Base-by-base conservation (phyloP, 257 asterid genomes). In the Echium plantagineum region DNA sequence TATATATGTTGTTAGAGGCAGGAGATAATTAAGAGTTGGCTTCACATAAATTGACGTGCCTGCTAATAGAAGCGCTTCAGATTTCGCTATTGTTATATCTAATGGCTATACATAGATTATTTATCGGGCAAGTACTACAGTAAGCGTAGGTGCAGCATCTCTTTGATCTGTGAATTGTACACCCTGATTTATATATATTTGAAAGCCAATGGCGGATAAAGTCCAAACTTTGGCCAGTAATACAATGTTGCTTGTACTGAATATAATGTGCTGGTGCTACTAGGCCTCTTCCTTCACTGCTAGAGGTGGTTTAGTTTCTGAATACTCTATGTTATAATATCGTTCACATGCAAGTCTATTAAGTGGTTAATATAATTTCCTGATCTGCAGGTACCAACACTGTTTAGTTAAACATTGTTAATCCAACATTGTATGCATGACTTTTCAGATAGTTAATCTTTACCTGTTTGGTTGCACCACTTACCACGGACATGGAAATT, bases 271-370 rank as follows among this genome's bases (percentile, higher is more conserved):
- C 49, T 10, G 49, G 49, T 13, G 17, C 17, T 42, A 20, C 38
- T 42, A 7, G 52, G 46, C 46, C 46, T 32, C 42, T 32, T 7
- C 42, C 42, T 32, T 32, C 7, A 4, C 42, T 32, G 42, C 42
- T 3, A 32, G 46, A 35, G 55, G 57, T 26, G 67, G 66, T 66
- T 65, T 60, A 31, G 51, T 31, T 62, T 62, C 61, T 49, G 31
- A 63, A 12, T 19, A 63, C 28, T 66, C 56, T 31, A 61, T 57
- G 52, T 38, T 42, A 3, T 42, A 42, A 42, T 42, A 42, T 42
- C 49, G 10, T 42, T 2, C 10, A 42, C 16, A 42, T 3, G 16
- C 15, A 9, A 13, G 16, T 26, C n/a, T 24, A 10, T 56, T 24
- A 31, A 56, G 21, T 55, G 26, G 59, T 12, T 56, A 21, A 56